phyloP scores from a whole-genome alignment of 2,329 filamentous ascomycete genomes.

The Exophiala oligosperma region DNA sequence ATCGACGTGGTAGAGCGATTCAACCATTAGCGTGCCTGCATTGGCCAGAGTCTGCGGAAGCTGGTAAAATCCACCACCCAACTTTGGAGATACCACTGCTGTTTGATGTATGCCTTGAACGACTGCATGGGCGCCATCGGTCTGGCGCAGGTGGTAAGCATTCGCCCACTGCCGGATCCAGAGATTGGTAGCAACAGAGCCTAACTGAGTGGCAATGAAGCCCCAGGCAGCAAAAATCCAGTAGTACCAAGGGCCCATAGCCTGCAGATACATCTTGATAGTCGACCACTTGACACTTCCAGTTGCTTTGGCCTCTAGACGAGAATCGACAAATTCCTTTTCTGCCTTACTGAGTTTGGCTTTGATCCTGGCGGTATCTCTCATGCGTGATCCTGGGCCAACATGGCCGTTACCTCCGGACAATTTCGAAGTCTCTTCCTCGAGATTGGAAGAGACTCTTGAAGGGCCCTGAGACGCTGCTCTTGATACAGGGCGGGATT shows the following conservation, averaged over 20 bases:
- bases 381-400: slow-evolving; percentile 33
- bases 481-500: slow-evolving; percentile 70
- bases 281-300: slow-evolving; percentile 88
- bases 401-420: slow-evolving; percentile 46
- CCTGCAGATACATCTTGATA: slow-evolving; percentile 76
- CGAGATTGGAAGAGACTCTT: slow-evolving; percentile 72
- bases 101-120: slow-evolving; percentile 17
- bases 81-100: slow-evolving; percentile 1
- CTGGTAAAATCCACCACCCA: slow-evolving; percentile 12
- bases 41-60: slow-evolving; percentile 13
- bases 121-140: slow-evolving; percentile 16
- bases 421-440: slow-evolving; percentile 60
- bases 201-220: slow-evolving; percentile 80
- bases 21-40: slow-evolving; percentile 14
- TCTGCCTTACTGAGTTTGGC: slow-evolving; percentile 42
- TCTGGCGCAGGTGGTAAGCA: slow-evolving; percentile 62
- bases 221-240: slow-evolving; percentile 75
- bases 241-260: slow-evolving; percentile 98
- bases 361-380: slow-evolving; percentile 34
- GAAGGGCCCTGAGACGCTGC: slow-evolving; percentile 73
- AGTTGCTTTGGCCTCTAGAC: slow-evolving; percentile 74
- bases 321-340: slow-evolving; percentile 40
- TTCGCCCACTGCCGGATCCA: slow-evolving; percentile 98
- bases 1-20: slow-evolving; percentile 59
- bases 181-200: slow-evolving; percentile 82